Evolutionary conservation across 768 basidiomycete genomes (phyloP), one percentile per base, ranked within the genome.

Genomic region (Suillus subluteus): DNA sequence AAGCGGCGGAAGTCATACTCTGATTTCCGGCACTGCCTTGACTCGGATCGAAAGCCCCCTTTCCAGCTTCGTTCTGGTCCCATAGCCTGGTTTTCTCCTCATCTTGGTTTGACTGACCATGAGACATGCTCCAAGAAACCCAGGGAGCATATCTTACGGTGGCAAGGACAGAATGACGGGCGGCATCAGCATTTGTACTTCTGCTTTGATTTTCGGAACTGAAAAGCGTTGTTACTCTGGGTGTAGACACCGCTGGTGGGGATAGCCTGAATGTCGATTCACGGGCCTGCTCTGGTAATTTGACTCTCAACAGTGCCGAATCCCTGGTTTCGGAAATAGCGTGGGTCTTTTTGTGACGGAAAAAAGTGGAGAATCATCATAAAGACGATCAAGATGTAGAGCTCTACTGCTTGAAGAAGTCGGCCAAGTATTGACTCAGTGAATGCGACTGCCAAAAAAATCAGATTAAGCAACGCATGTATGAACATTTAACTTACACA

Each of bases 401-500:
- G 70, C 71, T 90, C 88, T 41, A 88, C 75, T 16, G 87, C 88
- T 69, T 87, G 84, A 62, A 87, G 74, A 70, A 92, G 86, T 56
- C 89, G 87, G n/a, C 91, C 92, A 1, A 90, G 77, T 12, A 82
- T 81, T 7, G 85, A 86, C 76, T 93, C 92, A 3, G 91, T 86
- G 72, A 92, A 91, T 63, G 81, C 77, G 73, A 89, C 91, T 92
- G 69, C 43, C 26, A 50, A 62, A 44, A 4, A 44, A 54, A 40
- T 74, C 52, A 75, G 67, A n/a, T 50, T 52, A 32, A 46, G 44
- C 26, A 40, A 62, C 38, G 37, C 65, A 65, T 37, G 64, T 55
- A 68, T 58, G 16, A 40, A 55, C 46, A 46, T 58, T 44, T 46
- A 18, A 83, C 91, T 79, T 72, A 92, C 92, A 87, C 44, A 72